Evolutionary conservation across 768 basidiomycete species (phyloP).

Genomic region (Panaeolus papilionaceus): DNA sequence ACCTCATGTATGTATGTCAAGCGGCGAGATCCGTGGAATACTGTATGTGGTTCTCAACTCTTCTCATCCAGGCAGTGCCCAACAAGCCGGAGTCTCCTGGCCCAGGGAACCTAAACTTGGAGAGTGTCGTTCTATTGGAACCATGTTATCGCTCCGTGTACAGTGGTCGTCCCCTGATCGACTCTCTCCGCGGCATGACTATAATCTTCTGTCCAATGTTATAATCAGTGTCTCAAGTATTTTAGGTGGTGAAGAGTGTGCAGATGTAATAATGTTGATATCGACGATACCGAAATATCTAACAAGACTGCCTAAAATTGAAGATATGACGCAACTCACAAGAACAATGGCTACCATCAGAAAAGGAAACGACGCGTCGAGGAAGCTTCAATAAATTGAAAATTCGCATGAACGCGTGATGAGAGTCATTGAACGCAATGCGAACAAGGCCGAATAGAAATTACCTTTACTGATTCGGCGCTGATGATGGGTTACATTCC

Average conservation of each 20-base stretch:
- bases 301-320: neutral
- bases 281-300: neutral
- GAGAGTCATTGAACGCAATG: neutral
- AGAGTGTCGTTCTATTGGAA: neutral
- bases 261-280: neutral
- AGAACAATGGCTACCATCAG: neutral
- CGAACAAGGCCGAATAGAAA: neutral
- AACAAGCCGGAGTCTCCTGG: neutral
- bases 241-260: neutral
- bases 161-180: constrained; percentile 10
- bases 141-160: neutral
- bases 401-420: constrained; percentile 3
- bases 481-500: neutral
- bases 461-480: neutral
- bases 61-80: neutral
- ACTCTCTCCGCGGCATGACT: neutral
- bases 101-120: neutral
- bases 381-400: too few relatives aligned
- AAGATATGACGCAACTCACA: neutral
- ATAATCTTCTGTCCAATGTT: neutral
- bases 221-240: neutral
- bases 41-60: neutral
- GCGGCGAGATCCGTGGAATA: neutral
- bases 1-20: constrained; percentile 15
- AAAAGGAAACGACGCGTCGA: constrained; percentile 5